These are phyloP conservation scores for Tetrapisispora taiwanensis DNA, from an alignment of 805 yeast genomes.

Conservation along the genomic window DNA sequence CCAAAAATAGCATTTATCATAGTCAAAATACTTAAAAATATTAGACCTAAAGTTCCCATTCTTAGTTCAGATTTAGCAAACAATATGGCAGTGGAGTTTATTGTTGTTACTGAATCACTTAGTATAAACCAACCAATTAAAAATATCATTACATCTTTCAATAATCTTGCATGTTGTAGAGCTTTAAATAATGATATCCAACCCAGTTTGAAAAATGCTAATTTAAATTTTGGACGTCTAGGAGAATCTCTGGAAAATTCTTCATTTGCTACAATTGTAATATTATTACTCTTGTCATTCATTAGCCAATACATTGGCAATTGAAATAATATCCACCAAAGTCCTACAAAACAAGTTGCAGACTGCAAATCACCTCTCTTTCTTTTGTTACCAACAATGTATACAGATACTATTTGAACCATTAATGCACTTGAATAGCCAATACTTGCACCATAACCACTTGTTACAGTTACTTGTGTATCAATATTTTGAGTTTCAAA, in stretches of 20 bases:
- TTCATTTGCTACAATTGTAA: too few species aligned
- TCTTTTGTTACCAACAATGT: conserved; percentile 31
- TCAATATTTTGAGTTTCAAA: conserved; percentile 19
- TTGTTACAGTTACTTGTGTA: conserved; percentile 39
- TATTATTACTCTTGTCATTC: conserved; percentile 10
- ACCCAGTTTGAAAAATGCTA: conserved; percentile 41
- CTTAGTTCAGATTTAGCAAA: conserved; percentile 62
- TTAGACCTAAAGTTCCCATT: conserved; percentile 59
- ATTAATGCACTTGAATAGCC: conserved; percentile 63
- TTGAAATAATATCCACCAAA: conserved; percentile 72
- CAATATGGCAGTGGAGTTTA: conserved; percentile 67
- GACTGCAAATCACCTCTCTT: conserved; percentile 34
- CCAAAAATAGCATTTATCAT: conserved; percentile 62
- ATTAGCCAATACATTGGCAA: conserved; percentile 46
- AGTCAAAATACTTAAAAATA: conserved; percentile 53
- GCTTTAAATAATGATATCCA: conserved; percentile 51
- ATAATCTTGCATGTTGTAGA: conserved; percentile 45
- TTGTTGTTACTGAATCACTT: conserved; percentile 67
- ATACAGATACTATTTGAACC: conserved; percentile 53
- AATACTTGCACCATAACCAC: conserved; percentile 61
- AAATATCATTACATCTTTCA: conserved; percentile 58
- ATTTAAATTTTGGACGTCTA: conserved; percentile 4
- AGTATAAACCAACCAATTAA: conserved; percentile 67
- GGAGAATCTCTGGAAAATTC: too few species aligned
- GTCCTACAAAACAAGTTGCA: conserved; percentile 55